phyloP scores from a whole-genome alignment of 2,329 filamentous ascomycete genomes.

The Corinectria fuckeliana region DNA sequence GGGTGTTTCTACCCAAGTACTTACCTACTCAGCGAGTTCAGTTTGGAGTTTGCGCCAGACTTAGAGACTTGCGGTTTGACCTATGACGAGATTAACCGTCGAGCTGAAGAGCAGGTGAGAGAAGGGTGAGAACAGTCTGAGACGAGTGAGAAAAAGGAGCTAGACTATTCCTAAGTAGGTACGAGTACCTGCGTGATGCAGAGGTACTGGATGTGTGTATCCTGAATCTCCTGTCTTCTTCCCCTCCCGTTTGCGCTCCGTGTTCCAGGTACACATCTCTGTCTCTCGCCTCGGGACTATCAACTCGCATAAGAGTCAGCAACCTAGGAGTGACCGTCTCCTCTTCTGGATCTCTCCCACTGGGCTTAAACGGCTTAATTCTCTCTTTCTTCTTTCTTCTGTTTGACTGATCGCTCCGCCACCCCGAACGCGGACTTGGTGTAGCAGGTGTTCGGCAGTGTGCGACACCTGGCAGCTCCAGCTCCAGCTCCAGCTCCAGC shows the following conservation, averaged over 20 bases:
- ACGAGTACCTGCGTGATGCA: not conserved
- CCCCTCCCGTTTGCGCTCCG: not conserved
- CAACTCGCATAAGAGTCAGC: not conserved
- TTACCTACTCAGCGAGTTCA: not conserved
- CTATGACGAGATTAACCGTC: not conserved
- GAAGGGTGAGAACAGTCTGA: not conserved
- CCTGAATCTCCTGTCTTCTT: not conserved
- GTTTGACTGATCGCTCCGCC: not conserved
- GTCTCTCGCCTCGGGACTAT: not conserved
- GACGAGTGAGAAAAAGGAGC: not conserved
- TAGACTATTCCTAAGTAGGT: not conserved
- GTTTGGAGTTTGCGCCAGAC: not conserved
- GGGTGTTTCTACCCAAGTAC: too few relatives aligned
- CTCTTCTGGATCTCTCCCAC: not conserved
- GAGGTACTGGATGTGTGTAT: not conserved
- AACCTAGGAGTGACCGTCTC: not conserved
- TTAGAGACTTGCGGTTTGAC: not conserved
- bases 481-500: not conserved
- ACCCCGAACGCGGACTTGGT: not conserved
- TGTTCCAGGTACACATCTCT: not conserved
- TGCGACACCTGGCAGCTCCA: constrained; percentile 1
- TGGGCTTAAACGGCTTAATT: not conserved
- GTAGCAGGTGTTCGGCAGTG: constrained; percentile 1
- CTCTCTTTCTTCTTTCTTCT: not conserved
- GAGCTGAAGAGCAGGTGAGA: not conserved